Base-by-base conservation (phyloP, 1,284 basidiomycete species). In the Fomitopsis palustris region DNA sequence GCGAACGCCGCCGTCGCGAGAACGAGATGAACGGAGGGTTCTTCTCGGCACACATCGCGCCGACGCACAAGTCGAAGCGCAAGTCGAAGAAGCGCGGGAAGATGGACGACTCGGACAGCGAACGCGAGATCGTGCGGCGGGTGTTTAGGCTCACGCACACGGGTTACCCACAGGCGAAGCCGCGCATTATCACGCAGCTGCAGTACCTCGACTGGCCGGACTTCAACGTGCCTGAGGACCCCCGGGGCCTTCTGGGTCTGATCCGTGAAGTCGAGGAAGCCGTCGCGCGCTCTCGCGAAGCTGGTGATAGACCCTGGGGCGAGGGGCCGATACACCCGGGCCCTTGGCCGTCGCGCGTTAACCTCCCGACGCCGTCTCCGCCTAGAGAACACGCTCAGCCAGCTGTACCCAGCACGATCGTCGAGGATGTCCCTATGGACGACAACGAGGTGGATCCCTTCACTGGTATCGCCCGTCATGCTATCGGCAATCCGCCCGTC, bases 121-220 rank as follows among this genome's bases (percentile, higher is more conserved):
- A 59, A n/a, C 45, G 68, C 27, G 69, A 75, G 49, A 79, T 77
- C 29, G 87, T 94, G 70, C 85, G 82, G 63, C 83, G 93, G 47
- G 81, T 82, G 0, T 93, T 96, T 69, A 76, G 83, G 56, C 78
- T 96, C 43, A 79, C 78, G 37, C 84, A 94, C 68, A 72, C 74
- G 1, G 78, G 74, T 23, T 83, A 86, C 62, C 87, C 90, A 0
- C 74, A 80, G 16, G 77, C 81, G 14, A 78, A 81, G 0, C 78
- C 86, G 1, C 79, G 92, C 17, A 80, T 76, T 60, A 77, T 93
- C 14, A 81, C 85, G 1, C 95, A 97, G 68, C 77, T 96, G 51
- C 95, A 98, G 72, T 96, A 93, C 68, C 80, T 95, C 53, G 87
- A 88, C 33, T 98, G 95, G 95, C 93, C 94, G 2, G 95, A 98